Evolutionary conservation across 768 basidiomycete genomes (phyloP).

Genomic region (Pilatotrama ljubarskyi): DNA sequence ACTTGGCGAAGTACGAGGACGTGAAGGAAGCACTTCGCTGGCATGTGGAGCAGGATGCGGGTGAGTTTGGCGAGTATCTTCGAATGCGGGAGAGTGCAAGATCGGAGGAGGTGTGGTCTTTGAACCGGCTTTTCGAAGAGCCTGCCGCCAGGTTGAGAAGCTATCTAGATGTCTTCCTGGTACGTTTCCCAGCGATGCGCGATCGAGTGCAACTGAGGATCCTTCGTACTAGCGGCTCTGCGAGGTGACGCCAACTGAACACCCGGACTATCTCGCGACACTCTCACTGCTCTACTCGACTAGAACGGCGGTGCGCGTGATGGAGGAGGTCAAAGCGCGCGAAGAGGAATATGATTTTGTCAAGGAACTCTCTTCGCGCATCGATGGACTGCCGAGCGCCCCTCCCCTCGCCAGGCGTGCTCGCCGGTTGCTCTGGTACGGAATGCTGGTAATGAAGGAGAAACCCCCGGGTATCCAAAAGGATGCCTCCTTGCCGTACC

Average conservation of each 20-base stretch:
- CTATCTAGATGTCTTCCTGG: slow-evolving; percentile 75
- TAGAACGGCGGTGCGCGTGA: slow-evolving; percentile 69
- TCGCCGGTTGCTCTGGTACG: slow-evolving; percentile 68
- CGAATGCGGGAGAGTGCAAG: slow-evolving; percentile 57
- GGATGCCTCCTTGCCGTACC: neutral
- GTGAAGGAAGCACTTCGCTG: slow-evolving; percentile 51
- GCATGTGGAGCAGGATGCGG: slow-evolving; percentile 40
- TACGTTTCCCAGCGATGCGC: slow-evolving; percentile 36
- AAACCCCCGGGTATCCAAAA: too few species aligned
- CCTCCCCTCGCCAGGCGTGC: slow-evolving; percentile 66
- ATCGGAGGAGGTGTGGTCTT: slow-evolving; percentile 60
- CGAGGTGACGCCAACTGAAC: slow-evolving; percentile 65
- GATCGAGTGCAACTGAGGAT: slow-evolving; percentile 1
- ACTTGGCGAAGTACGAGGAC: slow-evolving; percentile 70
- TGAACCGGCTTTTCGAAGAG: slow-evolving; percentile 70
- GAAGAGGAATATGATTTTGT: slow-evolving; percentile 86
- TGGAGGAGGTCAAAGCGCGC: slow-evolving; percentile 82
- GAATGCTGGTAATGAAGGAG: neutral
- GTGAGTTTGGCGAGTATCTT: slow-evolving; percentile 85
- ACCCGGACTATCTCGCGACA: slow-evolving; percentile 70
- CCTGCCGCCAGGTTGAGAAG: slow-evolving; percentile 71
- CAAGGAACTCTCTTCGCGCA: slow-evolving; percentile 56
- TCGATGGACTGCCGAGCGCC: slow-evolving; percentile 58
- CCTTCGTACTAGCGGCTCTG: slow-evolving; percentile 64
- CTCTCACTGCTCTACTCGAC: slow-evolving; percentile 65